phyloP scores from a whole-genome alignment of 768 basidiomycete species.

The Termitomyces sp. region DNA sequence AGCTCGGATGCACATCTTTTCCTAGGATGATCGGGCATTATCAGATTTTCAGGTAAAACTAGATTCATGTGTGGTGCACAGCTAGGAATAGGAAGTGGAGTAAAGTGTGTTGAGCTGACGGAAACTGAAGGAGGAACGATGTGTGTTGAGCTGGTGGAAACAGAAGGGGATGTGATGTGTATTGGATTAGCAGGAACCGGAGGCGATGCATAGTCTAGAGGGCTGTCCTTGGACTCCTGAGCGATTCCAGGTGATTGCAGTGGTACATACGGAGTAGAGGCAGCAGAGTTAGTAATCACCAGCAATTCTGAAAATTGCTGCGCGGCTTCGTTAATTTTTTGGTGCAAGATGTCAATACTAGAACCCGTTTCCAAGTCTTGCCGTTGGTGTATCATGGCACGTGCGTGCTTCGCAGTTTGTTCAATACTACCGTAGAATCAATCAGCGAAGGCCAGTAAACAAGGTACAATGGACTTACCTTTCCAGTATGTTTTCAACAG shows the following conservation, averaged over 20 bases:
- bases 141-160: conserved; percentile 4
- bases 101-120: neutral
- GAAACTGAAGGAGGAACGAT: neutral
- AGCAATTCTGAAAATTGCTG: conserved; percentile 47
- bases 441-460: conserved; percentile 10
- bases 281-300: conserved; percentile 24
- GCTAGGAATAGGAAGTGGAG: conserved; percentile 12
- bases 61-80: conserved; percentile 22
- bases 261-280: conserved; percentile 14
- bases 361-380: conserved; percentile 44
- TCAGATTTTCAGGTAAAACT: conserved; percentile 17
- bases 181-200: conserved; percentile 5
- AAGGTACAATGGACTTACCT: conserved; percentile 38
- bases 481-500: conserved; percentile 48
- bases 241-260: conserved; percentile 16
- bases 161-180: conserved; percentile 13
- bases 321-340: conserved; percentile 49
- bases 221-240: conserved; percentile 15
- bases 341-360: conserved; percentile 54
- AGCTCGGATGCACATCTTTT: conserved; percentile 44
- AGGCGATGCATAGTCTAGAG: conserved; percentile 16
- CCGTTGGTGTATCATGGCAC: conserved; percentile 42
- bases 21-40: conserved; percentile 35
- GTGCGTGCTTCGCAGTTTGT: conserved; percentile 56
- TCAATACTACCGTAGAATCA: conserved; percentile 46